These are phyloP conservation scores for Apiospora kogelbergensis DNA, from an alignment of 2,329 filamentous ascomycete genomes.

Conservation along the genomic window DNA sequence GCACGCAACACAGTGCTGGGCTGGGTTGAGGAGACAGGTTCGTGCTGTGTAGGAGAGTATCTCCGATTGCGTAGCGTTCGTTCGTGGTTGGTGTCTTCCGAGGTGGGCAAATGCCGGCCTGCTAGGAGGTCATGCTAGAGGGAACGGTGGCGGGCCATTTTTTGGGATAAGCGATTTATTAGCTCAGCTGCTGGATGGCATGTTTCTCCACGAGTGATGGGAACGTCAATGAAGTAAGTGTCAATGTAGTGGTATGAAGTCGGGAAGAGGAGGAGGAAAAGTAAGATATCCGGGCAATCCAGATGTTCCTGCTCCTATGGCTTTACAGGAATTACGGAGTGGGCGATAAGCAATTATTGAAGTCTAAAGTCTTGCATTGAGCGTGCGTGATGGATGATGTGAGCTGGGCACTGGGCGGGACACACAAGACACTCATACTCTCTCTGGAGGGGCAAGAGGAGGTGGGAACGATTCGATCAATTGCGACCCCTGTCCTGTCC, in stretches of 20 bases:
- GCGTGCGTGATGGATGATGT: neutral
- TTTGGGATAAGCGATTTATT: neutral
- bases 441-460: neutral
- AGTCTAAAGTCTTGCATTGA: slow-evolving; percentile 4
- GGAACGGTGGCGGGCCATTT: slow-evolving; percentile 4
- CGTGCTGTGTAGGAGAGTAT: neutral
- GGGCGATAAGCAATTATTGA: slow-evolving; percentile 2
- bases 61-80: neutral
- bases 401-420: slow-evolving; percentile 1
- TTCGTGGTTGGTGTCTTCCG: neutral
- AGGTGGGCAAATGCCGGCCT: slow-evolving; percentile 1
- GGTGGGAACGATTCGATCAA: neutral
- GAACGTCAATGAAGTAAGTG: neutral
- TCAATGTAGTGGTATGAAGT: neutral
- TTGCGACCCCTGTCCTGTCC: neutral
- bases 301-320: neutral
- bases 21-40: neutral
- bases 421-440: neutral
- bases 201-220: neutral
- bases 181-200: neutral
- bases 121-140: slow-evolving; percentile 5
- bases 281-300: neutral
- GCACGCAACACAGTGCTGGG: neutral
- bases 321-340: neutral
- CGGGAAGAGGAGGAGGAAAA: neutral